Base-by-base conservation (phyloP, 176 grass and related monocot species). In the Poa pratensis region DNA sequence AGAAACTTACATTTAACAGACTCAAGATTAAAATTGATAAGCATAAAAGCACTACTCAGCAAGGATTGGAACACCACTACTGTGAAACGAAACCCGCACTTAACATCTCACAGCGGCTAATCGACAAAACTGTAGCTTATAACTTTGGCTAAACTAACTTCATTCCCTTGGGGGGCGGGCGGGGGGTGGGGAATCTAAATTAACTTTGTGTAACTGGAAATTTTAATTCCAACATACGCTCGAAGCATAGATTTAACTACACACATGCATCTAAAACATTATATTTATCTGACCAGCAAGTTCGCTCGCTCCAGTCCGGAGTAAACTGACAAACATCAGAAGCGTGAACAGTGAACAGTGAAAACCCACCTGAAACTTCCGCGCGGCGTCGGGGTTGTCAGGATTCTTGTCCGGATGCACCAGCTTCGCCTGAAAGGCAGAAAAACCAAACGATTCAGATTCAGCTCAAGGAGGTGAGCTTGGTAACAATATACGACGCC, bases 371-470 rank as follows among this genome's bases (percentile, higher is more conserved):
- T 99, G 96, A 61, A 99, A 99, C 55, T 99, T 99, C 14, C 16
- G 27, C 35, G 96, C 96, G 4, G 96, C 96, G 76, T 98, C 80
- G 12, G 93, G 96, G 82, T 99, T 94, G 45, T 86, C 90, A 14
- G 84, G 91, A 73, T 99, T 99, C 88, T 99, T 99, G 86, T 99
- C 94, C 57, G 97, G 97, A 75, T 96, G 97, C 35, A 99, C 94
- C 76, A 77, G 35, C 75, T 88, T 96, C 74, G 97, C 97, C 97
- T 99, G 74, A 42, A 84, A 51, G 32, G 84, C 59, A 91, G 40
- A 84, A 0, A 54, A 46, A 51, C 66, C 49, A 20, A 74, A 0
- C 17, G 50, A 86, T 84, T 74, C 50, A 73, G 69, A 88, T 80
- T 62, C 43, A 73, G 39, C 9, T 12, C 28, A 52, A 15, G 6